Base-by-base conservation (phyloP, 169 alveolate genomes). In the Plasmodium knowlesi region DNA sequence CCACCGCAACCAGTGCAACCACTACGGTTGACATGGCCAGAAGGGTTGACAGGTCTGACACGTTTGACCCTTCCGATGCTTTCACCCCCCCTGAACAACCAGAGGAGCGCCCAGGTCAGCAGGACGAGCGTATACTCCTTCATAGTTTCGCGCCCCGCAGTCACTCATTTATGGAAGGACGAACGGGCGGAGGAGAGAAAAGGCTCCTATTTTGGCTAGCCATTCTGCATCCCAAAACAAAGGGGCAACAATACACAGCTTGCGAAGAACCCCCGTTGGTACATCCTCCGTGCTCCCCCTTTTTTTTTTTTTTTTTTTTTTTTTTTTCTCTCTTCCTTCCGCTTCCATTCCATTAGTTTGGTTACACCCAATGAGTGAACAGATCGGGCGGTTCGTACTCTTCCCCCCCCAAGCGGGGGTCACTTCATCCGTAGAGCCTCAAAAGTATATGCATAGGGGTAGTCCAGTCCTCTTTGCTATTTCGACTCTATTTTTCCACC, bases 71-170 rank as follows among this genome's bases (percentile, higher is more conserved):
- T 34, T 78, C 41, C 39, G 22, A 67, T 16, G 67, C 39, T 5
- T 16, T n/a, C 67, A 30, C 79, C 41, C 37, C 22, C 34, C 41
- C 72, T 82, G 54, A 80, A 53, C 28, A 54, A 8, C 28, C 50
- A 82, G 34, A 28, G 25, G 53, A 73, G 25, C 43, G 28, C 61
- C 39, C 70, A 50, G 0, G 71, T 14, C 37, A 54, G 80, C 37
- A 82, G 41, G 80, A 82, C 70, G 12, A 82, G 41, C 22, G 41
- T 54, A 82, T 5, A 61, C n/a, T 5, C 67, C 81, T 82, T 82
- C 90, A 82, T 82, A 82, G 71, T 82, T 50, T 25, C 71, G 34
- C 41, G 32, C 74, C 41, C 71, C 3, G 72, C 9, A 14, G 61
- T 12, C 61, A 50, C 61, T 50, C 61, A 50, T 50, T 12, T 50